Conservation (phyloP, 2,329 filamentous ascomycete genomes). For the Fusarium devonianum region DNA sequence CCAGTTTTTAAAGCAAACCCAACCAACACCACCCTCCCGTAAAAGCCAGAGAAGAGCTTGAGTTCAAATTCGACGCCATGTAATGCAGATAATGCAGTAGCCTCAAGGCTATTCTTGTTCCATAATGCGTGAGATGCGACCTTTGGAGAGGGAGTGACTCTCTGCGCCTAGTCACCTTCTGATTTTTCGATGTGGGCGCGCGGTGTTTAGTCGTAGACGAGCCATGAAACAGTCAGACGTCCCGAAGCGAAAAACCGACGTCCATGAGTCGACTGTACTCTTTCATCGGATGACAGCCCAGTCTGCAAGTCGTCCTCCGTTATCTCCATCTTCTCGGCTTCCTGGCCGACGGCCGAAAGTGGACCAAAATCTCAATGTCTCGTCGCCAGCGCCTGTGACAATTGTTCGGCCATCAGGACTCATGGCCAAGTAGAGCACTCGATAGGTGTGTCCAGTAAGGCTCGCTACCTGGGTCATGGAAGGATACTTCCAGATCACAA, state of each 20-base stretch:
- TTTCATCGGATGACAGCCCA: constrained; percentile 80
- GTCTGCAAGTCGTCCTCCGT: constrained; percentile 70
- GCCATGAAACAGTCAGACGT: neutral
- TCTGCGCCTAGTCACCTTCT: constrained; percentile 3
- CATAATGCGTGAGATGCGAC: constrained; percentile 33
- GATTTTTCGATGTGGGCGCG: constrained; percentile 8
- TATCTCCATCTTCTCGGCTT: constrained; percentile 71
- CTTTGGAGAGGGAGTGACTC: constrained; percentile 23
- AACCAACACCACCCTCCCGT: constrained; percentile 34
- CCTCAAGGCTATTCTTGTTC: constrained; percentile 34
- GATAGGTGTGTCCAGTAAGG: constrained; percentile 94
- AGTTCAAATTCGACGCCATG: constrained; percentile 42
- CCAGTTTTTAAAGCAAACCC: constrained; percentile 34
- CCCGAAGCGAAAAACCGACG: neutral
- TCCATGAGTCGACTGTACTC: neutral
- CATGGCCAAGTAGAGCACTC: constrained; percentile 96
- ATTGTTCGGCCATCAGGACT: constrained; percentile 93
- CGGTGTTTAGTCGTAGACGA: constrained; percentile 2
- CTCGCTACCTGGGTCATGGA: constrained; percentile 97
- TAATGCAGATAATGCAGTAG: constrained; percentile 42
- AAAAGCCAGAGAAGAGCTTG: constrained; percentile 34
- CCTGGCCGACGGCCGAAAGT: constrained; percentile 86
- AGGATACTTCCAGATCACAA: constrained; percentile 99
- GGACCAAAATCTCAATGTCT: constrained; percentile 96
- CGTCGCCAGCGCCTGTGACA: constrained; percentile 94